Base-by-base conservation (phyloP, 2,329 filamentous ascomycete species). In the Aspergillus udagawae region DNA sequence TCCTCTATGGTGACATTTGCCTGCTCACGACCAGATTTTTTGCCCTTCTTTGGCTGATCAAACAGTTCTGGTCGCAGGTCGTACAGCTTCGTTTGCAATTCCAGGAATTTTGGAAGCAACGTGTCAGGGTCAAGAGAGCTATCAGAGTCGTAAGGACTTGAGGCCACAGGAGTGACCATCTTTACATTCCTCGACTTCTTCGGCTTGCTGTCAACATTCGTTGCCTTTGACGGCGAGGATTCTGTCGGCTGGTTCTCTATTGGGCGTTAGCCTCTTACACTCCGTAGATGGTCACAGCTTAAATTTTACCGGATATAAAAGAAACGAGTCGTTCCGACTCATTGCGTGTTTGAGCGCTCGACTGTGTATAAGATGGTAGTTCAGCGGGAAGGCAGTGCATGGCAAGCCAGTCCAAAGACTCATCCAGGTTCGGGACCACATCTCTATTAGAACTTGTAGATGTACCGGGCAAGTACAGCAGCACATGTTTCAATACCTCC, bases 331-430 rank as follows among this genome's bases (percentile, higher is more conserved):
- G 65, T 47, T 75, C 72, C 20, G 61, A 57, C 27, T 70, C 67
- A 60, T 69, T 72, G 55, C 63, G 66, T 17, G 60, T 57, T 20
- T 68, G 67, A 35, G 63, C 51, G 49, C 63, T 69, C 52, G 65
- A 65, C 56, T 79, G 80, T 21, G 89, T 86, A 70, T 94, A 95
- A 49, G 85, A 81, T 5, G 89, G 89, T 38, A 93, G 79, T 65
- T 92, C 87, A 1, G 86, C 83, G 60, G 81, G 77, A 14, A 82
- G 77, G 65, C 88, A 90, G 69, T 94, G 85, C 62, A 90, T 79
- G n/a, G 91, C 90, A 54, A 97, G 82, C 91, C 92, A 96, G 65
- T 97, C 91, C 21, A 99, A 73, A 27, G 90, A 86, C 74, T 96
- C 92, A 60, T 95, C 88, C 38, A 97, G 77, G 9, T 92, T 92